Base-by-base conservation (phyloP, 2,329 filamentous ascomycete genomes). In the Penicillium aurantiogriseum region DNA sequence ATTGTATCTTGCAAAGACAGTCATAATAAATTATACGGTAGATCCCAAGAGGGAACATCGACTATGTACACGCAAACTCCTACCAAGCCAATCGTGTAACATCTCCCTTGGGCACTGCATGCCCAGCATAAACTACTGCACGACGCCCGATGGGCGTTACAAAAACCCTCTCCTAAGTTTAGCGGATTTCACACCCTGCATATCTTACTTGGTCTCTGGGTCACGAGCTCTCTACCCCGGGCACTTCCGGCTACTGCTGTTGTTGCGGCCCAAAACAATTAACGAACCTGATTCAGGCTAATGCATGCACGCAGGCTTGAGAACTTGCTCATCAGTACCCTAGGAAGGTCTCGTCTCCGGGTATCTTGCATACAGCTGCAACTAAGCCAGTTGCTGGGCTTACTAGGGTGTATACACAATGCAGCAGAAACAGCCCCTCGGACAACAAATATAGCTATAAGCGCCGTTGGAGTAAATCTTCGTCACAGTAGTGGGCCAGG, bases 171-270 rank as follows among this genome's bases (percentile, higher is more conserved):
- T 42, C 11, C n/a, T 33, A 36, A 15, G 27, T 11, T 23, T 31
- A 19, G 33, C 15, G 51, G 55, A 51, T 45, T 58, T 38, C 39
- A 27, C 27, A 50, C 15, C 23, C 44, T 40, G 47, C 39, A 19
- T 35, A 56, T 59, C 51, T 39, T 40, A 46, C 40, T 53, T 33
- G 54, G 55, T 56, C 38, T 43, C 50, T 55, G 13, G 42, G 56
- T 64, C 60, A 64, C 61, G 53, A 59, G 62, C 47, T 51, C 52
- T 25, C 21, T 35, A 48, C 54, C 59, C 51, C 53, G 56, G 44
- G 51, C 50, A n/a, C 42, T 25, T 43, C 53, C 50, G 44, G 46
- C 47, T 47, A 7, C 33, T 52, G 50, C 27, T 52, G 35, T 23
- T 51, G 2, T n/a, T 59, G 56, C 38, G 52, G 50, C 42, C 50